Evolutionary conservation across 2,329 filamentous ascomycete species (phyloP).

Genomic region (Apiospora sp.): DNA sequence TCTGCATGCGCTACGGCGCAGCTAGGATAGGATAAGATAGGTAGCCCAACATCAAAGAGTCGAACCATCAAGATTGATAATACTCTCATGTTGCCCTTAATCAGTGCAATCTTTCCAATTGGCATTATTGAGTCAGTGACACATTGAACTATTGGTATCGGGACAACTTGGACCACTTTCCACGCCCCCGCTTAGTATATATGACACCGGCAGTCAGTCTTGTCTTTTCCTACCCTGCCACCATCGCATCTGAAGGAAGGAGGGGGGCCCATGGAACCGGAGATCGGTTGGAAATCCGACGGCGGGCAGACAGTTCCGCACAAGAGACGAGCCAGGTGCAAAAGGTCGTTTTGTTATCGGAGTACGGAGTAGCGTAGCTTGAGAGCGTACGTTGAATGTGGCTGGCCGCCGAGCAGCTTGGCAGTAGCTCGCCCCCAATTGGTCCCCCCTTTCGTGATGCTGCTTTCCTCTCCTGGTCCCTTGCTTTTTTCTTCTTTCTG

Average conservation of each 20-base stretch:
- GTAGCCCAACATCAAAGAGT: not conserved
- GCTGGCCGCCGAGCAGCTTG: not conserved
- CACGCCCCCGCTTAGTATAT: not conserved
- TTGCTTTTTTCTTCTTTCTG: conserved; percentile 8
- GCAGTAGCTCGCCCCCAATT: not conserved
- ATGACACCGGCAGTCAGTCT: not conserved
- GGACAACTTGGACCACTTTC: not conserved
- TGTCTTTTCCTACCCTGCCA: not conserved
- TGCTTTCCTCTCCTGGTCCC: not conserved
- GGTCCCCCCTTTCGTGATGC: not conserved
- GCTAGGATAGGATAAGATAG: not conserved
- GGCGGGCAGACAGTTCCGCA: not conserved
- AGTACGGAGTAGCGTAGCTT: not conserved
- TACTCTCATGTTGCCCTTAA: not conserved
- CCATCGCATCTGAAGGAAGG: not conserved
- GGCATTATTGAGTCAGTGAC: conserved; percentile 4
- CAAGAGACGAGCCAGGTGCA: conserved; percentile 9
- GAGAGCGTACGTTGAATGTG: not conserved
- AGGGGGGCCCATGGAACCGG: not conserved
- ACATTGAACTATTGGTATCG: not conserved
- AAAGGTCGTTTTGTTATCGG: not conserved
- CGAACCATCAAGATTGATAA: not conserved
- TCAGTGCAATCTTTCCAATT: not conserved
- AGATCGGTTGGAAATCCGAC: conserved; percentile 8
- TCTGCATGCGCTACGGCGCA: conserved; percentile 3